These are phyloP conservation scores for Polychytrium aggregatum DNA, from an alignment of 192 early-diverging fungal species.

Conservation along the genomic window DNA sequence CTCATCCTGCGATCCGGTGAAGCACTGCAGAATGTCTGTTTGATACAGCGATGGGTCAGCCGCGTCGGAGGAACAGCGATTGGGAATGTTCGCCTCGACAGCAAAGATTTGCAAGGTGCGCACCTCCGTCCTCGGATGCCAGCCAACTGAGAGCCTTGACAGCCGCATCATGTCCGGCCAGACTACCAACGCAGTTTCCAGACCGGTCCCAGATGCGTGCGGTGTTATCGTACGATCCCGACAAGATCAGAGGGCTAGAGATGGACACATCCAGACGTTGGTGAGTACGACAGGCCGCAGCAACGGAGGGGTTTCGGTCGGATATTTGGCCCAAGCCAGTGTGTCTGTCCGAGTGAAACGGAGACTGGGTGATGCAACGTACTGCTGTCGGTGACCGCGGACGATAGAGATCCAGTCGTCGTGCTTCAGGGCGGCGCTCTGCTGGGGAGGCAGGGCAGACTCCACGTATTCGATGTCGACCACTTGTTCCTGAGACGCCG, in stretches of 20 bases:
- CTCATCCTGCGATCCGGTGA: conserved; percentile 12
- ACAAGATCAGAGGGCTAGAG: conserved; percentile 31
- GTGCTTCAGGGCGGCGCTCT: conserved; percentile 68
- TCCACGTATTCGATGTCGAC: conserved; percentile 88
- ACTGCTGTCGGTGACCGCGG: background rate
- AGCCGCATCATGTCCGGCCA: conserved; percentile 57
- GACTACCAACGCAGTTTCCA: conserved; percentile 14
- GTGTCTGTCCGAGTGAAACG: no score
- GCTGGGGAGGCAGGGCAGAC: conserved; percentile 74
- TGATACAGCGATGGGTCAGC: no score
- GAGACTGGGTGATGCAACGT: no score
- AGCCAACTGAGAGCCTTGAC: conserved; percentile 71
- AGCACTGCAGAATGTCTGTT: background rate
- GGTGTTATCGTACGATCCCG: conserved; percentile 74
- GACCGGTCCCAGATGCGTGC: conserved; percentile 75
- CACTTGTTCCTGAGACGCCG: conserved; percentile 53
- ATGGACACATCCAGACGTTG: no score
- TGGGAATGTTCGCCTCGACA: no score
- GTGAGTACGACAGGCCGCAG: background rate
- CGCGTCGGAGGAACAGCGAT: no score
- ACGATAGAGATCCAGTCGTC: conserved; percentile 84
- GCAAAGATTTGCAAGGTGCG: no score
- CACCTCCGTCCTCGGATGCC: no score
- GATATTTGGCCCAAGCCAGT: no score
- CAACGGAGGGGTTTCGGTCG: no score